Base-by-base conservation (phyloP, 2,329 filamentous ascomycete genomes). In the Neonectria sp. region DNA sequence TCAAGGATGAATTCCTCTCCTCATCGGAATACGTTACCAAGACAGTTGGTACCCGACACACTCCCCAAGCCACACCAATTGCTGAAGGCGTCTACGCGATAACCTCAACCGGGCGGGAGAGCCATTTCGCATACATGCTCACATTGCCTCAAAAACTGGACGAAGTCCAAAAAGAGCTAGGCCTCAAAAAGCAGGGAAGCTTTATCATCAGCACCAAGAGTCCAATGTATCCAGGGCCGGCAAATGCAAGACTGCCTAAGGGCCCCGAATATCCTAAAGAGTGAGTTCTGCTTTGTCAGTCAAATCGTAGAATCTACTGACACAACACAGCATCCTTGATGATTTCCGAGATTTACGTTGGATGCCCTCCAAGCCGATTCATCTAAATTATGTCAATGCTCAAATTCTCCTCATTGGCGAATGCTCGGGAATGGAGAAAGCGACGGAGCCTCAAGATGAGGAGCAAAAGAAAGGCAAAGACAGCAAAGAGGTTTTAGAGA, bases 71-170 rank as follows among this genome's bases (percentile, higher is more conserved):
- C 1, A 91, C 88, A 0, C 93, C 93, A 0, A 85, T 95, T n/a
- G 95, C 91, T 0, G 94, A 97, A 78, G 95, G 95, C 1, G 90
- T 97, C 0, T 97, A 97, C 74, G 92, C 92, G 0, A 90, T 97
- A 59, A 94, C 92, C 0, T 89, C 88, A 3, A 93, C 91, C 0
- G 90, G 90, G 1, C 85, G 91, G 0, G 89, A 92, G 55, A 93
- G 90, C 2, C 94, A 97, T 73, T 84, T 98, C 9, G 92, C 88
- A 1, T 97, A 97, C 76, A 88, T 95, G 65, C 82, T 95, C 55
- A 97, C 93, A 0, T 86, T 95, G 31, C 94, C 94, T 0, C 82
- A 87, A 3, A 83, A 92, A 65, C 78, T 93, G 2, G 91, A 91
- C 1, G 88, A 94, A 56, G 86, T 96, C 0, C 94, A 97, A 79